These are phyloP conservation scores for Ascoidea rubescens DNA, from an alignment of 805 yeast genomes.

Conservation along the genomic window DNA sequence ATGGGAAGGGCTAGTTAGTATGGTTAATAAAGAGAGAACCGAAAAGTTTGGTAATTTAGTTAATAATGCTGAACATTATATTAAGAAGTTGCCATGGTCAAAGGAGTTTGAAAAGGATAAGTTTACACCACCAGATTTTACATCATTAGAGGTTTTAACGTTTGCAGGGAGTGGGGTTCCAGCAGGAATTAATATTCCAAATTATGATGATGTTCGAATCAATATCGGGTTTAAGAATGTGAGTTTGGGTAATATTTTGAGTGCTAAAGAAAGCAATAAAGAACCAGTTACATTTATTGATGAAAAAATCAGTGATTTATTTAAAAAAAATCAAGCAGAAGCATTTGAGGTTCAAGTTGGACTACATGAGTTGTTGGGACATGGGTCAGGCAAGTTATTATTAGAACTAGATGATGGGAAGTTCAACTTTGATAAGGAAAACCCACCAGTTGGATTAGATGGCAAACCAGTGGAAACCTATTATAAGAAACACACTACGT, in stretches of 20 bases:
- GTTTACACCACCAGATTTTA: slow-evolving; percentile 89
- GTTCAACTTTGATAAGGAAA: slow-evolving; percentile 56
- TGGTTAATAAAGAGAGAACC: slow-evolving; percentile 80
- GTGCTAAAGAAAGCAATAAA: slow-evolving; percentile 57
- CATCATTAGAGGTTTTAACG: slow-evolving; percentile 78
- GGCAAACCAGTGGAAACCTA: slow-evolving; percentile 51
- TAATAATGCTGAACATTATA: slow-evolving; percentile 47
- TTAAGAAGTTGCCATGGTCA: slow-evolving; percentile 66
- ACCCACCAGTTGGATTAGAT: slow-evolving; percentile 49
- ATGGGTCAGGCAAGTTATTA: slow-evolving; percentile 78
- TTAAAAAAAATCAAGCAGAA: slow-evolving; percentile 59
- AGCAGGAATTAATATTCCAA: slow-evolving; percentile 88
- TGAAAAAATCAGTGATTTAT: slow-evolving; percentile 37
- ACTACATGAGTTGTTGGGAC: slow-evolving; percentile 82
- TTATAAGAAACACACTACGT: slow-evolving; percentile 73
- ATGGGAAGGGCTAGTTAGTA: slow-evolving; percentile 86
- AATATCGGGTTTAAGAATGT: slow-evolving; percentile 82
- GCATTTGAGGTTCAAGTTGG: slow-evolving; percentile 92
- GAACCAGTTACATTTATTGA: slow-evolving; percentile 55
- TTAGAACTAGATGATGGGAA: slow-evolving; percentile 42
- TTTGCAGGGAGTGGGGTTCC: slow-evolving; percentile 87
- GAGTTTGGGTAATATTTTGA: slow-evolving; percentile 73
- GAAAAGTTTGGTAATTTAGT: slow-evolving; percentile 66
- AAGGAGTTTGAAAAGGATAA: slow-evolving; percentile 61
- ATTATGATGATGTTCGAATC: slow-evolving; percentile 79